Base-by-base conservation (phyloP, 2,329 filamentous ascomycete genomes). In the Sarocladium brachiariae region DNA sequence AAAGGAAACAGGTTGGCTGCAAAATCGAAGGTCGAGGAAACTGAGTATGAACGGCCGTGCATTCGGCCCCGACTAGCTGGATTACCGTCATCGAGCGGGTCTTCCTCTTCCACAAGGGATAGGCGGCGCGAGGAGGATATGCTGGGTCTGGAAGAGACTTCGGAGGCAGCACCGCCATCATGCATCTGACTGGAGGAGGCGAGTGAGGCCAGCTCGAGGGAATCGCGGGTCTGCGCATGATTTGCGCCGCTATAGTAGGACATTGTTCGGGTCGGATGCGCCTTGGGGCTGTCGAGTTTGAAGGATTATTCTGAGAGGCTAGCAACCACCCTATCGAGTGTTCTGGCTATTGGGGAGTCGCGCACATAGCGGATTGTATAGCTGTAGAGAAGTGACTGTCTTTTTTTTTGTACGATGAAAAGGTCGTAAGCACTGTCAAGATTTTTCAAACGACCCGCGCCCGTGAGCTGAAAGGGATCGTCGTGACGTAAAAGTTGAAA, bases 21-120 rank as follows among this genome's bases (percentile, higher is more conserved):
- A 65, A 96, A 96, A 70, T 97, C 92, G 68, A 99, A 99, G 50
- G 87, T 89, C 5, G 92, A 97, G 10, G 87, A 89, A 43, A 95
- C 81, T 10, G 91, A 96, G 69, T 92, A 96, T 16, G 89, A 87
- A 55, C 92, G 86, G 25, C 69, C 62, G 45, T 69, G 62, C 68
- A 61, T 61, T 63, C 65, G 55, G 2, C 30, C 33, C 8, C 46
- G 46, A 14, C 9, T 37, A 25, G 72, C 80, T 49, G 71, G 73
- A 63, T 83, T 80, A 54, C 75, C 76, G 37, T 76, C 74, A 53
- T 68, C 61, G 52, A 95, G 75, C 16, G 89, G 87, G 61, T 95
- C 89, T 59, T 95, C 86, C 61, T 87, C 83, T 63, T 92, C 88
- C 21, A 67, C 65, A 61, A 96, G 83, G 35, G 93, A 99, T 50